phyloP scores from a whole-genome alignment of 78 protist species.

The Chrysochromulina parva region DNA sequence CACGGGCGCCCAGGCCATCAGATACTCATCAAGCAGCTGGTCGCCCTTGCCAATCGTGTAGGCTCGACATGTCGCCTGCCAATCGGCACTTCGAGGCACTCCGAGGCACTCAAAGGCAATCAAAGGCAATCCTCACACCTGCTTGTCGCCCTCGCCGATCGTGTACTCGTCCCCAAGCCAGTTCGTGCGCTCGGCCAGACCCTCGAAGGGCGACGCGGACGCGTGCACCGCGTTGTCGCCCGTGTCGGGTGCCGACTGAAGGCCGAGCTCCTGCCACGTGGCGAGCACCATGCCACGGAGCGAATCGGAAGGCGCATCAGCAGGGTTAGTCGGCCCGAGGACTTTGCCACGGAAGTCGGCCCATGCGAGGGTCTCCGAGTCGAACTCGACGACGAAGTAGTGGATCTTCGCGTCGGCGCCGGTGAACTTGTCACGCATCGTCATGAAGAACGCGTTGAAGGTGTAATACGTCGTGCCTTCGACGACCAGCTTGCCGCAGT shows the following conservation, averaged over 20 bases:
- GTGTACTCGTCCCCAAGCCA: not conserved
- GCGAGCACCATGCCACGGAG: conserved; percentile 9
- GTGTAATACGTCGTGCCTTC: not conserved
- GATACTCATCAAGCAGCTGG: too few relatives aligned
- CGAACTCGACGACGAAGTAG: conserved; percentile 40
- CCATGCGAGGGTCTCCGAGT: conserved; percentile 39
- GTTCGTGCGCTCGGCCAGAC: conserved; percentile 5
- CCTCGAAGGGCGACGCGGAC: conserved; percentile 44
- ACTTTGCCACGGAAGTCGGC: conserved; percentile 43
- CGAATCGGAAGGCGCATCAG: conserved; percentile 33
- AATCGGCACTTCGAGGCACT: too few relatives aligned
- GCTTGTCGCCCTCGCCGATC: too few relatives aligned
- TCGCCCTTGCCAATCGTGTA: too few relatives aligned
- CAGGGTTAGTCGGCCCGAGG: conserved; percentile 58
- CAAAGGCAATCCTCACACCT: too few relatives aligned
- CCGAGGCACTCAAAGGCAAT: too few relatives aligned
- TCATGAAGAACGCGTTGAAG: conserved; percentile 55
- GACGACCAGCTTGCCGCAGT: conserved; percentile 34
- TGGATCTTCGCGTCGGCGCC: not conserved
- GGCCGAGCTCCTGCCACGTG: conserved; percentile 56
- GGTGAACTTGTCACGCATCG: conserved; percentile 35
- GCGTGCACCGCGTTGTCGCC: conserved; percentile 54
- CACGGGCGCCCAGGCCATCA: too few relatives aligned
- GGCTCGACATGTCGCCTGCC: too few relatives aligned
- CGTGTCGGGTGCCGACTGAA: conserved; percentile 20